phyloP scores from a whole-genome alignment of 2,329 filamentous ascomycete species.

The Xylariaceae sp. region DNA sequence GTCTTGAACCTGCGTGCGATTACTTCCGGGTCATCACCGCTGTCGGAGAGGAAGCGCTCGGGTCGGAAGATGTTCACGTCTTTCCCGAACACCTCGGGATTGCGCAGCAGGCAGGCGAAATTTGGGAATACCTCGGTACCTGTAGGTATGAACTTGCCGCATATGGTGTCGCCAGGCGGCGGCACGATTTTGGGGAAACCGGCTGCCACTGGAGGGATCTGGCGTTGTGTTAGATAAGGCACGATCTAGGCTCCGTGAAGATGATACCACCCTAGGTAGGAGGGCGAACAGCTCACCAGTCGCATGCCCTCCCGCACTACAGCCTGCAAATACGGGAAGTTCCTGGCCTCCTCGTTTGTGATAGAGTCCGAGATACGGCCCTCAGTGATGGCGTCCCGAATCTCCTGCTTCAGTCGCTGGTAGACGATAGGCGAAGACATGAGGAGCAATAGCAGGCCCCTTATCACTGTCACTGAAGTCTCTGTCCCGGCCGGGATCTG shows the following conservation, averaged over 20 bases:
- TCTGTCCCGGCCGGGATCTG: conserved; percentile 19
- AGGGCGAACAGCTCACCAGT: not conserved
- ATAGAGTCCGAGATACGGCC: conserved; percentile 15
- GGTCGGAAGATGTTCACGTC: conserved; percentile 20
- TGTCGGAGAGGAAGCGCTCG: conserved; percentile 18
- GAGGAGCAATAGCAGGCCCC: conserved; percentile 11
- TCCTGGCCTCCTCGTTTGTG: conserved; percentile 15
- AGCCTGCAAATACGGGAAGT: conserved; percentile 19
- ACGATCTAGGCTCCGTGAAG: conserved; percentile 11
- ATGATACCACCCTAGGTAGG: not conserved
- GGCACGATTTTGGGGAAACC: conserved; percentile 21
- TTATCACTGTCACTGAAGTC: conserved; percentile 15
- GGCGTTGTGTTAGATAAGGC: conserved; percentile 15
- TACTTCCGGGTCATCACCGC: conserved; percentile 9
- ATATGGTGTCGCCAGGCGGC: conserved; percentile 15
- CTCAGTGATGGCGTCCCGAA: conserved; percentile 6
- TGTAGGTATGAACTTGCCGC: conserved; percentile 15
- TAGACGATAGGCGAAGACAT: conserved; percentile 11
- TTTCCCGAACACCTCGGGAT: conserved; percentile 17
- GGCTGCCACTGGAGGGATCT: conserved; percentile 11
- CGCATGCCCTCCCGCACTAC: not conserved
- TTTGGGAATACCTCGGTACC: conserved; percentile 21
- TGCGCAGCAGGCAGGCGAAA: conserved; percentile 13
- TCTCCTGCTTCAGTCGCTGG: conserved; percentile 12
- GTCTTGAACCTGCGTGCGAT: conserved; percentile 4